Base-by-base conservation (phyloP, 257 asterid genomes). In the Plantago ovata region DNA sequence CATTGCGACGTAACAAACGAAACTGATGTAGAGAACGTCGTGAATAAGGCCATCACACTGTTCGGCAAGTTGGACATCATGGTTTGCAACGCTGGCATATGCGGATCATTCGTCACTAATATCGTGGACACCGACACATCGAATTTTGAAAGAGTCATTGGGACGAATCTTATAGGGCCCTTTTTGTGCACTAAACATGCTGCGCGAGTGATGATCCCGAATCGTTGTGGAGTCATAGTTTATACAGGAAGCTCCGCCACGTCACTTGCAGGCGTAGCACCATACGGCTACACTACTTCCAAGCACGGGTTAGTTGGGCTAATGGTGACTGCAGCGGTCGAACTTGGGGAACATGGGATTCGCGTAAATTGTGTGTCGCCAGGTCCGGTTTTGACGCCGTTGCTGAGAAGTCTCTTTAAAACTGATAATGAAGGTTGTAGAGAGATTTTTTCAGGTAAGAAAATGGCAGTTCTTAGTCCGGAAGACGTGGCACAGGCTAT, bases 161-260 rank as follows among this genome's bases (percentile, higher is more conserved):
- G 18, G 0, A 66, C 71, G 5, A 77, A 77, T 59, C 64, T 77
- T 10, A 12, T 65, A 0, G 78, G 87, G 0, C 47, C 47, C 14
- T 69, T 75, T 40, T 51, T 71, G 2, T 80, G 87, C 0, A 57
- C 67, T 22, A 81, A 81, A 54, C 84, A 81, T 11, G 87, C 84
- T 0, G 80, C 84, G 0, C 54, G 75, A 0, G 77, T 53, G 16
- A 81, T 81, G 87, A 59, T 70, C 51, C 82, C 68, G 0, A 48
- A 42, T 3, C 33, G 56, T 0, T 7, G 60, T 1, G 85, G 85
- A 4, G 42, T 60, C 69, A 78, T 81, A 13, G 56, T 78, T 8
- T 12, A 53, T 13, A 70, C 74, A 0, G 71, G 69, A 0, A 78
- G 88, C 16, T 52, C 38, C 1, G 22, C 62, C 4, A 51, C 69